Conservation (phyloP, 2,329 filamentous ascomycete species). For the Venturia effusa region DNA sequence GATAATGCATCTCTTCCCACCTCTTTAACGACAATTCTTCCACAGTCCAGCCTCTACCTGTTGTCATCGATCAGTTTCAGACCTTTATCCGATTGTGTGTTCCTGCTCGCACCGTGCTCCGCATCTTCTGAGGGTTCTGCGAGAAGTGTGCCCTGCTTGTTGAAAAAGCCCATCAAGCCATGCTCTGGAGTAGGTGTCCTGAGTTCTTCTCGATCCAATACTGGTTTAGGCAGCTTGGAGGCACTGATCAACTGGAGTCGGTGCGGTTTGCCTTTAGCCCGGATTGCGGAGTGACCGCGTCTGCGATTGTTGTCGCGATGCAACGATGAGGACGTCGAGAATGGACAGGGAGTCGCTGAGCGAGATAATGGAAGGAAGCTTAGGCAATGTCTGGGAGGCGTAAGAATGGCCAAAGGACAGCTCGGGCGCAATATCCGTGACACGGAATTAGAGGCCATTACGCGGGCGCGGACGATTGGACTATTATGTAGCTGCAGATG, state of each 20-base stretch:
- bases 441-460: neutral
- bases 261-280: slow-evolving; percentile 59
- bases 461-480: neutral
- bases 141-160: slow-evolving; percentile 55
- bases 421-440: neutral
- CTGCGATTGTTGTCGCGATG: slow-evolving; percentile 59
- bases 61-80: slow-evolving; percentile 10
- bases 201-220: slow-evolving; percentile 46
- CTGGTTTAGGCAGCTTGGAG: slow-evolving; percentile 56
- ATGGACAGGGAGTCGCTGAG: slow-evolving; percentile 3
- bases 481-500: neutral
- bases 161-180: slow-evolving; percentile 90
- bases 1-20: slow-evolving; percentile 82
- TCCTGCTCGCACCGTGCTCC: slow-evolving; percentile 47
- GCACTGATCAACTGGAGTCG: slow-evolving; percentile 65
- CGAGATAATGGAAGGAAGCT: neutral
- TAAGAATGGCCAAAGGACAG: neutral
- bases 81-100: neutral
- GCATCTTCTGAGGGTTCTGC: slow-evolving; percentile 59
- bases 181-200: slow-evolving; percentile 56
- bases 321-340: neutral
- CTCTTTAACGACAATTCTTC: slow-evolving; percentile 80
- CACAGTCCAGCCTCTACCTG: slow-evolving; percentile 69
- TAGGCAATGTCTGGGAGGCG: neutral
- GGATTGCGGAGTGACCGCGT: slow-evolving; percentile 73